These are phyloP conservation scores for Bipolaris zeicola DNA, from an alignment of 2,329 filamentous ascomycete genomes.

Conservation along the genomic window DNA sequence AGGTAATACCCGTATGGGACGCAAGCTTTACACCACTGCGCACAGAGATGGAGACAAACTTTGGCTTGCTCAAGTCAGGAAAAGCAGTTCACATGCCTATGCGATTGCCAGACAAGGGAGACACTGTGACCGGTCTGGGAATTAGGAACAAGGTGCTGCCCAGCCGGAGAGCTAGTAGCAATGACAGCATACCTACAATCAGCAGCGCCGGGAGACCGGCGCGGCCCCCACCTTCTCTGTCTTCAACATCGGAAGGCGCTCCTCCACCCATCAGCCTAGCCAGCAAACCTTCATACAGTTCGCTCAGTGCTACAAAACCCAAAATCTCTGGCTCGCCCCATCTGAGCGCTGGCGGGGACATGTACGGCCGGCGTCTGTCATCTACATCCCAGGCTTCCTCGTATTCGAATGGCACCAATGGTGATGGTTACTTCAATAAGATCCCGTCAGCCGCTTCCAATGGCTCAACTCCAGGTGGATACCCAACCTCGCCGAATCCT, in stretches of 20 bases:
- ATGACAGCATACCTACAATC: constrained; percentile 43
- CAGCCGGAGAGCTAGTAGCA: constrained; percentile 37
- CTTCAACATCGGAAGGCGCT: constrained; percentile 35
- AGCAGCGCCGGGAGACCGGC: constrained; percentile 33
- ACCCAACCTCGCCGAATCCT: constrained; percentile 50
- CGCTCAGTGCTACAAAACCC: constrained; percentile 42
- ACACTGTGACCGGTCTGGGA: constrained; percentile 55
- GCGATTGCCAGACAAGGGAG: constrained; percentile 54
- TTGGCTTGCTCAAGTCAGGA: constrained; percentile 68
- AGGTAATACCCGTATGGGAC: constrained; percentile 71
- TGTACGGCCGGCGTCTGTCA: constrained; percentile 39
- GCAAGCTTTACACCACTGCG: constrained; percentile 66
- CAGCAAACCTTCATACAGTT: constrained; percentile 44
- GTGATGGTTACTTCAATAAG: constrained; percentile 50
- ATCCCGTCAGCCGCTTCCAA: constrained; percentile 48
- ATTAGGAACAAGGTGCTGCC: constrained; percentile 52
- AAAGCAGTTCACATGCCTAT: constrained; percentile 67
- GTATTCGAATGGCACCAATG: constrained; percentile 36
- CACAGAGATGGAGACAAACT: constrained; percentile 66
- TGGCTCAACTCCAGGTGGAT: constrained; percentile 23
- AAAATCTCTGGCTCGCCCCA: constrained; percentile 43
- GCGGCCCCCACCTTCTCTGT: constrained; percentile 30
- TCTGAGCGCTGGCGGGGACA: constrained; percentile 38
- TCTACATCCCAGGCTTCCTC: constrained; percentile 41
- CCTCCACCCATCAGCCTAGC: constrained; percentile 40